Evolutionary conservation across 1,284 basidiomycete species (phyloP).

Genomic region (Apiotrichum montevideense): DNA sequence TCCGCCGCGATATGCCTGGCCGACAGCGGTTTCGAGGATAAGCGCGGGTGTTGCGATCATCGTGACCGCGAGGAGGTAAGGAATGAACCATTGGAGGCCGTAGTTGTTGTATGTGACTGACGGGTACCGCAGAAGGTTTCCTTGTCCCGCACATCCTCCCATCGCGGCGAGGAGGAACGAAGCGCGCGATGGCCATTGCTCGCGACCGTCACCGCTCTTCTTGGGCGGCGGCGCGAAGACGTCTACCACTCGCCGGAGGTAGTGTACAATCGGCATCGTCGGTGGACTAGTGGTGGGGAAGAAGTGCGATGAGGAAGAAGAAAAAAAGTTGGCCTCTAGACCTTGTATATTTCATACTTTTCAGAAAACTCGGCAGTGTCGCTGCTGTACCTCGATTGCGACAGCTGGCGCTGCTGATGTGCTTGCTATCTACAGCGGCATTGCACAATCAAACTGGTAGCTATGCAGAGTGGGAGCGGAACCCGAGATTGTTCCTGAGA

Average conservation of each 20-base stretch:
- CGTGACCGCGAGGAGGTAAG: constrained; percentile 21
- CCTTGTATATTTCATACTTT: no score
- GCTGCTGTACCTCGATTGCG: no score
- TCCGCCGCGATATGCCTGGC: constrained; percentile 24
- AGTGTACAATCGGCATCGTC: neutral
- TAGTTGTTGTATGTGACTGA: constrained; percentile 27
- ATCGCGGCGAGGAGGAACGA: constrained; percentile 25
- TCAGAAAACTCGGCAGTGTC: no score
- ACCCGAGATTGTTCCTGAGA: no score
- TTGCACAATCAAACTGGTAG: no score
- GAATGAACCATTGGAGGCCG: constrained; percentile 27
- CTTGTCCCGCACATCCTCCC: constrained; percentile 25
- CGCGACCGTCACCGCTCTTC: constrained; percentile 17
- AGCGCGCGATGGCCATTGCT: constrained; percentile 23
- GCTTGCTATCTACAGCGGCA: no score
- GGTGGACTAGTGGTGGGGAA: no score
- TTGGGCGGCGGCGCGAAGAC: constrained; percentile 15
- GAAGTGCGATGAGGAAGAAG: no score
- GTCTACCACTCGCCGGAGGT: constrained; percentile 5
- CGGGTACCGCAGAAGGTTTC: constrained; percentile 24
- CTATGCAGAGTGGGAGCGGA: no score
- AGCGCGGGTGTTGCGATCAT: constrained; percentile 24
- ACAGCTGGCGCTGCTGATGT: no score
- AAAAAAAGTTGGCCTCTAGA: no score
- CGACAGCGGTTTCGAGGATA: constrained; percentile 21